Base-by-base conservation (phyloP, 345 rosid genomes). In the Euphorbia tirucalli region DNA sequence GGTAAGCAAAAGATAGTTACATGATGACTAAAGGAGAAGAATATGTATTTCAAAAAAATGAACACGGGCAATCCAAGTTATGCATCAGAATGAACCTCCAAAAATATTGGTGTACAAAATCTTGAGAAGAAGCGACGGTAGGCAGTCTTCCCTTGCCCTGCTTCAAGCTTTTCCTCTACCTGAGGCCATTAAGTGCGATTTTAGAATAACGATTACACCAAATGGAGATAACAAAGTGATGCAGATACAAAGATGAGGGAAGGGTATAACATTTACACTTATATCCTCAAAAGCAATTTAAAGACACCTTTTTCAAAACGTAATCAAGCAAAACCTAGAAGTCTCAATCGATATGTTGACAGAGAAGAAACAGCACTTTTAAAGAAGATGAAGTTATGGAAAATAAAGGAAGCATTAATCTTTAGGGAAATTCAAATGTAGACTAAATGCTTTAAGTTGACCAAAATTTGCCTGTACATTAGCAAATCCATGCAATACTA, bases 81-180 rank as follows among this genome's bases (percentile, higher is more conserved):
- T 15, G 30, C 13, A 19, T 19, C 52, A 77, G 64, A n/a, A 25
- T 65, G 69, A 77, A 95, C 99, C 96, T 96, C 99, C 78, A 96
- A 79, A 85, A 91, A 96, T 67, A 96, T 96, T 18, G 99, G 99
- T 0, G 99, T 96, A 74, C 94, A 93, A 78, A 96, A 93, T 84
- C 99, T 84, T 73, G 98, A 87, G 75, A 96, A 89, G 66, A 91
- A 79, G 57, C 98, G 98, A 18, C 98, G 96, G 71, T 74, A 82
- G 30, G 78, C 54, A 71, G 98, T 83, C 74, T 96, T 96, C 68
- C 93, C 97, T 83, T 93, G 98, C 49, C 91, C 93, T 54, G 87
- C 28, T 76, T 96, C 99, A 19, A 96, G 97, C 81, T 93, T 93
- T 85, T 96, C 99, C 84, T 96, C 99, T 58, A 96, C 97, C 99